A percentile compares a stretch with the other conserved stretches of the same genome.
Conservation (phyloP, 768 basidiomycete species). For the Auricularia heimuer region DNA sequence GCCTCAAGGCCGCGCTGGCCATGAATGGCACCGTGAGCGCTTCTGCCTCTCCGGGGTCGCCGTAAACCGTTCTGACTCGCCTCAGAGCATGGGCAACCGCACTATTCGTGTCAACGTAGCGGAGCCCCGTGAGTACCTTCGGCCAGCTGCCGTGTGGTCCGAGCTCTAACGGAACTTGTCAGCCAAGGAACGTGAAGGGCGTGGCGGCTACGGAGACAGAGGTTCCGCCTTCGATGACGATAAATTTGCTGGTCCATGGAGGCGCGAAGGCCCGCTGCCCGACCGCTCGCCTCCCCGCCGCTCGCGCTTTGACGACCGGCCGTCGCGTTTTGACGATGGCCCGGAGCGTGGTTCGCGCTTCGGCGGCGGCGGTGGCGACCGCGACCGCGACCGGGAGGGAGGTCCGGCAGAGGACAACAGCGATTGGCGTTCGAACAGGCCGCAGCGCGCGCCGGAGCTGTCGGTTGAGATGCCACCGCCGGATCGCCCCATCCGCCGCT, state of each 20-base stretch:
- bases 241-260: conserved; percentile 79
- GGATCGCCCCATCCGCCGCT: background rate
- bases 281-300: conserved; percentile 34
- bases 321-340: conserved; percentile 5
- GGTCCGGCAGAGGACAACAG: conserved; percentile 9
- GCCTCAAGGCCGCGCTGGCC: conserved; percentile 71
- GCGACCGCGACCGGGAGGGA: conserved; percentile 10
- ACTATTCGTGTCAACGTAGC: conserved; percentile 87
- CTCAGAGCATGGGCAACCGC: conserved; percentile 63
- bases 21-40: conserved; percentile 57
- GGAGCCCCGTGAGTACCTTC: conserved; percentile 73
- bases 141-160: background rate
- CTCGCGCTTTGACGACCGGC: conserved; percentile 21
- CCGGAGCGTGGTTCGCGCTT: conserved; percentile 10
- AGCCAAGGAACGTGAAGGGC: conserved; percentile 63
- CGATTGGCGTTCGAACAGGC: conserved; percentile 2
- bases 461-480: background rate
- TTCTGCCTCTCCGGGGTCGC: conserved; percentile 3
- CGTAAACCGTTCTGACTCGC: conserved; percentile 2
- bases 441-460: background rate
- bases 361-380: background rate
- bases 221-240: conserved; percentile 52
- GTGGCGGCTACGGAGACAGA: conserved; percentile 40
- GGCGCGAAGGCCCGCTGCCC: conserved; percentile 79
- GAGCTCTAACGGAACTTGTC: conserved; percentile 10